Conservation (phyloP, 192 early-diverging fungal genomes). For the Gamsiella multidivaricata region DNA sequence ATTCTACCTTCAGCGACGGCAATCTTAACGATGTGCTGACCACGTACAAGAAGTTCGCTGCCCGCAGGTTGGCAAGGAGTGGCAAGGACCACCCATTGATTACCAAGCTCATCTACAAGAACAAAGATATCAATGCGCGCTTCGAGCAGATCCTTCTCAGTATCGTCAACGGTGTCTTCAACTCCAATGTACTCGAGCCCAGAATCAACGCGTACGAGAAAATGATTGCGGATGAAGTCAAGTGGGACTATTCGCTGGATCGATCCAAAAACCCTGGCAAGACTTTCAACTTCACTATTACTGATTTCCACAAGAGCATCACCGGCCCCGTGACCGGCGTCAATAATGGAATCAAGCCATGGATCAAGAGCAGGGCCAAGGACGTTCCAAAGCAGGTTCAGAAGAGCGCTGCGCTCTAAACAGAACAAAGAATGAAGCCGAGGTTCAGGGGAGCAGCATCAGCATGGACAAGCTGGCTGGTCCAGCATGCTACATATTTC, state of each 20-base stretch:
- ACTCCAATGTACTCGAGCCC: conserved; percentile 12
- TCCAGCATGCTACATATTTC: no score
- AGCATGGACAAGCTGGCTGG: no score
- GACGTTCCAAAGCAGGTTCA: neutral
- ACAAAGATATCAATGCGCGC: conserved; percentile 25
- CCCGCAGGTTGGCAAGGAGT: conserved; percentile 4
- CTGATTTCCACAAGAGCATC: conserved; percentile 22
- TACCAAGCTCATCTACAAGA: conserved; percentile 42
- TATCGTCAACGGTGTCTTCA: conserved; percentile 22
- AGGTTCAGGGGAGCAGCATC: no score
- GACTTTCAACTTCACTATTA: conserved; percentile 15
- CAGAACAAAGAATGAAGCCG: neutral
- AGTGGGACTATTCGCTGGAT: conserved; percentile 47
- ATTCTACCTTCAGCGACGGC: conserved; percentile 57
- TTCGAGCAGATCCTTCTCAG: conserved; percentile 33
- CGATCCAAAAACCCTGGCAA: conserved; percentile 43
- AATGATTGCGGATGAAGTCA: conserved; percentile 43
- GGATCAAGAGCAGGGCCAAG: conserved; percentile 3
- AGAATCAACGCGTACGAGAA: conserved; percentile 48
- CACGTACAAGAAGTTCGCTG: conserved; percentile 36
- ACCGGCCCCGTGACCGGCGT: conserved; percentile 16
- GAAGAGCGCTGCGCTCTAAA: neutral
- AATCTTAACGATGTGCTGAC: conserved; percentile 15
- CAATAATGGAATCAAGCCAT: conserved; percentile 20
- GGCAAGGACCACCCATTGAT: conserved; percentile 42